These are phyloP conservation scores for Lachancea sp. DNA, from an alignment of 805 yeast genomes.

Conservation along the genomic window DNA sequence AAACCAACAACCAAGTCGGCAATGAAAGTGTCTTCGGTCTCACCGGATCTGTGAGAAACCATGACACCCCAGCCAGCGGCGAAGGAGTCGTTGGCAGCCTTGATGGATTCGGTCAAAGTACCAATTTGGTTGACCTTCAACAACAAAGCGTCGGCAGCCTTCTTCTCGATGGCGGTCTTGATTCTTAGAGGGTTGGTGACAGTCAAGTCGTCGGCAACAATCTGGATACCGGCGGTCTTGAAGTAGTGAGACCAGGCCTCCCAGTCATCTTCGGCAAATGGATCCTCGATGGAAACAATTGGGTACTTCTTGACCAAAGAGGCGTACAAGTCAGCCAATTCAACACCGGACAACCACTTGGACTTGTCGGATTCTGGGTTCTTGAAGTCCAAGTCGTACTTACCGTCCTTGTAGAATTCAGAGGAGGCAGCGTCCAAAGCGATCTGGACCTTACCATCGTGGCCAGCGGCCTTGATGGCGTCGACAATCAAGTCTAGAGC, in stretches of 20 bases:
- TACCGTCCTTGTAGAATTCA: constrained; percentile 95
- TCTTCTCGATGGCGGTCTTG: constrained; percentile 92
- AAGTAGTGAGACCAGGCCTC: constrained; percentile 92
- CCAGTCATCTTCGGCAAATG: constrained; percentile 99
- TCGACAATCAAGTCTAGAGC: constrained; percentile 89
- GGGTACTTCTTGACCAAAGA: constrained; percentile 84
- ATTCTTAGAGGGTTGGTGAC: constrained; percentile 97
- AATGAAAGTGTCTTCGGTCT: constrained; percentile 97
- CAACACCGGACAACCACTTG: constrained; percentile 84
- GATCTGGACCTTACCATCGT: constrained; percentile 85
- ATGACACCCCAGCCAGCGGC: constrained; percentile 98
- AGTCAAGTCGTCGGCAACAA: constrained; percentile 97
- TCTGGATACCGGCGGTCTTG: constrained; percentile 70
- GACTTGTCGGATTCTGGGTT: constrained; percentile 87
- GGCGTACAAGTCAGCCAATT: constrained; percentile 80
- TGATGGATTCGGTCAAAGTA: constrained; percentile 89
- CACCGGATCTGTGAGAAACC: constrained; percentile 99
- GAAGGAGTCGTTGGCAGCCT: constrained; percentile 93
- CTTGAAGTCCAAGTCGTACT: constrained; percentile 98
- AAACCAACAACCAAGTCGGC: constrained; percentile 98
- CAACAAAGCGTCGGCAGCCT: constrained; percentile 89
- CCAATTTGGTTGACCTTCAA: constrained; percentile 99
- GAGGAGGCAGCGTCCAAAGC: constrained; percentile 97
- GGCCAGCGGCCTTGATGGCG: constrained; percentile 91
- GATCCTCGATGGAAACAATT: constrained; percentile 97